Evolutionary conservation across 1,139 yeast species (phyloP).

Genomic region (Candida mesenterica): DNA sequence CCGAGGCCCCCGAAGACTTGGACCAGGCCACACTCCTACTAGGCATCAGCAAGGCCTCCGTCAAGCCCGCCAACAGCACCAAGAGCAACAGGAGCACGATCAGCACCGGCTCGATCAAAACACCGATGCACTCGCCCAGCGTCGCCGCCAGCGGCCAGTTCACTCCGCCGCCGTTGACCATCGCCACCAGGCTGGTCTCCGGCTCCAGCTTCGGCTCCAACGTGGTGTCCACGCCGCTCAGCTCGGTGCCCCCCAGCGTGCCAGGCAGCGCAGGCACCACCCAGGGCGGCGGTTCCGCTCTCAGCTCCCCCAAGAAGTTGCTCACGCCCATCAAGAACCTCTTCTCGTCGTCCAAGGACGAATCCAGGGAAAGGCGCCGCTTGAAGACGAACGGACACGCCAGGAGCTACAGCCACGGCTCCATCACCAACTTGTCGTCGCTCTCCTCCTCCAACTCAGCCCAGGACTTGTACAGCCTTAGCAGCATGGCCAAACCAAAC

Average conservation of each 20-base stretch:
- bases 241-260: conserved; percentile 10
- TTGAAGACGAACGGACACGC: conserved; percentile 4
- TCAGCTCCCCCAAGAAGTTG: conserved; percentile 43
- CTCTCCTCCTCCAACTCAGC: conserved; percentile 6
- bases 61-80: conserved; percentile 1
- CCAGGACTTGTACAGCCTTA: too few species aligned
- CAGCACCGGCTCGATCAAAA: conserved; percentile 6
- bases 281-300: conserved; percentile 10
- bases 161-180: conserved; percentile 24
- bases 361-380: too few species aligned
- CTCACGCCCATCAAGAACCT: conserved; percentile 44
- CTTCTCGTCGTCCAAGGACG: conserved; percentile 21
- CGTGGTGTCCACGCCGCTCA: conserved; percentile 9
- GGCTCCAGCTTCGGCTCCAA: too few species aligned
- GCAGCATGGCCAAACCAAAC: too few species aligned
- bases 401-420: conserved; percentile 7
- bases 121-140: conserved; percentile 18
- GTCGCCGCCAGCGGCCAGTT: conserved; percentile 18
- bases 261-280: conserved; percentile 9
- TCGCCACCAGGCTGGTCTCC: too few species aligned
- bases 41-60: conserved; percentile 7
- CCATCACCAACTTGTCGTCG: conserved; percentile 6
- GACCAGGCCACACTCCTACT: conserved; percentile 10
- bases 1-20: conserved; percentile 11
- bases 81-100: background rate